Evolutionary conservation across 2,329 filamentous ascomycete genomes (phyloP).

Genomic region (Phaeoacremonium minimum): DNA sequence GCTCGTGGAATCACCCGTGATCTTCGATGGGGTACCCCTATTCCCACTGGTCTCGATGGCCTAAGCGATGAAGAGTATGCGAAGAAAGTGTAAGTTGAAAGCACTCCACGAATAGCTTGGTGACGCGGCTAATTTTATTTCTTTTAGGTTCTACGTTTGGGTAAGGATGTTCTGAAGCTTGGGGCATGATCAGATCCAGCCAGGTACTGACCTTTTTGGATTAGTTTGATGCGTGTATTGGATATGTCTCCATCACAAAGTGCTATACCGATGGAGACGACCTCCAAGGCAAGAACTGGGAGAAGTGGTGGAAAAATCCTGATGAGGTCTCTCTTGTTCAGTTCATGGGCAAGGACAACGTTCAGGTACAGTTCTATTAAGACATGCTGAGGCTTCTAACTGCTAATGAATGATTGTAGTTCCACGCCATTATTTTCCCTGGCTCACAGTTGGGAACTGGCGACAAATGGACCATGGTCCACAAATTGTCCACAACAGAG

Average conservation of each 20-base stretch:
- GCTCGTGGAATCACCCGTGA: constrained; percentile 88
- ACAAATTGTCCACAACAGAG: constrained; percentile 85
- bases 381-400: too few species aligned
- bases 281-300: constrained; percentile 63
- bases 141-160: constrained; percentile 65
- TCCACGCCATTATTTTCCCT: constrained; percentile 91
- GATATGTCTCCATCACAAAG: constrained; percentile 91
- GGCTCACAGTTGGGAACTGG: constrained; percentile 78
- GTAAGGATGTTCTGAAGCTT: background rate
- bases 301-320: constrained; percentile 91
- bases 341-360: constrained; percentile 93
- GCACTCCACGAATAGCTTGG: too few species aligned
- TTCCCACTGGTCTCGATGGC: constrained; percentile 42
- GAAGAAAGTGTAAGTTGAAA: constrained; percentile 67
- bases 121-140: too few species aligned
- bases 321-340: constrained; percentile 87
- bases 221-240: constrained; percentile 68
- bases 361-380: too few species aligned
- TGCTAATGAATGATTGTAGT: too few species aligned
- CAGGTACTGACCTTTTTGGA: too few species aligned
- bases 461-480: constrained; percentile 84
- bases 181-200: too few species aligned
- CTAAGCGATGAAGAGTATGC: constrained; percentile 50
- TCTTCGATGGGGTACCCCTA: constrained; percentile 77
- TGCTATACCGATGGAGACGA: constrained; percentile 66